Percentiles rank a stretch among this genome's conserved stretches.
These are phyloP conservation scores for Aquanectria penicillioides DNA, from an alignment of 2,329 filamentous ascomycete genomes.

Conservation along the genomic window DNA sequence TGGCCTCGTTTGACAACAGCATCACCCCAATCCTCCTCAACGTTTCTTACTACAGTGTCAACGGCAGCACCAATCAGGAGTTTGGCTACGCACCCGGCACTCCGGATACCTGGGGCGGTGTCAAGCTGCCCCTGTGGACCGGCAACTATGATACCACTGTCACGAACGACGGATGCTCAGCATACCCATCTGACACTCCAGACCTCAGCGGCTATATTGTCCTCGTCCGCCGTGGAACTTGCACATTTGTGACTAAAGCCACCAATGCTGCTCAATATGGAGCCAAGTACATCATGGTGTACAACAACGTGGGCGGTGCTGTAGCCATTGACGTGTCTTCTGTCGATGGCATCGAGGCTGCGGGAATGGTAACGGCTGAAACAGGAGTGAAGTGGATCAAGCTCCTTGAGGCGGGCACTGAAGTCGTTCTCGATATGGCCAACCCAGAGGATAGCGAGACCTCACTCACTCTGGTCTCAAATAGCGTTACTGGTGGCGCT, in stretches of 20 bases:
- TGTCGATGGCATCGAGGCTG: conserved; percentile 47
- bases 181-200: conserved; percentile 62
- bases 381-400: conserved; percentile 57
- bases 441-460: conserved; percentile 50
- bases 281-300: conserved; percentile 69
- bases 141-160: conserved; percentile 60
- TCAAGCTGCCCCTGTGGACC: conserved; percentile 61
- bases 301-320: conserved; percentile 61
- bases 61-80: conserved; percentile 42
- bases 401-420: conserved; percentile 53
- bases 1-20: conserved; percentile 62
- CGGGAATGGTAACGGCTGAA: conserved; percentile 53
- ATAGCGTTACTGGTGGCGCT: conserved; percentile 60
- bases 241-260: conserved; percentile 65
- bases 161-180: conserved; percentile 60
- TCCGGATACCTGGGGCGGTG: conserved; percentile 54
- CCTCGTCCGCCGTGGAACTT: conserved; percentile 68
- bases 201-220: conserved; percentile 68
- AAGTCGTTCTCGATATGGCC: conserved; percentile 56
- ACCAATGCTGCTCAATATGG: conserved; percentile 63
- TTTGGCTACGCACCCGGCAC: conserved; percentile 58
- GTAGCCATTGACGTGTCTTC: conserved; percentile 45
- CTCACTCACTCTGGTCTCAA: conserved; percentile 48
- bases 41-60: conserved; percentile 53
- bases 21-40: conserved; percentile 55